A percentile compares a stretch with the other conserved stretches of the same genome.
Evolutionary conservation across 352 stramenopile genomes (phyloP).

Genomic region (Pythium rhizo-oryzae): DNA sequence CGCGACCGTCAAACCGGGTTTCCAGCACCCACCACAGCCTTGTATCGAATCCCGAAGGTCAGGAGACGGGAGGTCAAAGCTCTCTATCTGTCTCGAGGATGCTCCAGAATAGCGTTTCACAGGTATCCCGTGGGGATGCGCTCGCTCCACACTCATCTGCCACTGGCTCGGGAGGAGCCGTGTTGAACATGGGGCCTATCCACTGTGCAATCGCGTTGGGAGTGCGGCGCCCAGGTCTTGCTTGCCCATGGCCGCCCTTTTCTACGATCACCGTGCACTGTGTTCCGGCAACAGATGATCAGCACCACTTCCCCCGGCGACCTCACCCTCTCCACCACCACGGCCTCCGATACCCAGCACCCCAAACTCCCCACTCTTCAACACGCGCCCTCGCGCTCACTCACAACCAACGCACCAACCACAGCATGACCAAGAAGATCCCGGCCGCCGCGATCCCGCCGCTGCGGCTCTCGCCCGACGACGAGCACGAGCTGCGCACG

Average conservation of each 20-base stretch:
- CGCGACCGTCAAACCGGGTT: too few species aligned
- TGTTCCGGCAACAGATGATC: neutral
- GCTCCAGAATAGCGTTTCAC: neutral
- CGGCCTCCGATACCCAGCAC: too few species aligned
- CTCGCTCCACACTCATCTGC: neutral
- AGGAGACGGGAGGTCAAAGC: too few species aligned
- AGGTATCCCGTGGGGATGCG: neutral
- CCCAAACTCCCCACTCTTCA: neutral
- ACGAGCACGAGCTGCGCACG: slow-evolving; percentile 38
- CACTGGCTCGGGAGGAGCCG: too few species aligned
- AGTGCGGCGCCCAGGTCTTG: neutral
- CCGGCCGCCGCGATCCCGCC: slow-evolving; percentile 34
- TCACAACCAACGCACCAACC: neutral
- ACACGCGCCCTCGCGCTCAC: neutral
- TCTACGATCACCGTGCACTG: neutral
- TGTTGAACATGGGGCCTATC: neutral
- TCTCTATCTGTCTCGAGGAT: too few species aligned
- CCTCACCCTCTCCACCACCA: neutral
- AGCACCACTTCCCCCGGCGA: neutral
- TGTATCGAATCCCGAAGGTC: too few species aligned
- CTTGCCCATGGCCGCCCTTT: too few species aligned
- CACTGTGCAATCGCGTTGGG: neutral
- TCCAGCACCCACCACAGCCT: too few species aligned
- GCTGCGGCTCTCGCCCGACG: slow-evolving; percentile 37
- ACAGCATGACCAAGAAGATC: slow-evolving; percentile 36